These are phyloP conservation scores for Sporobolomyces pararoseus DNA, from an alignment of 768 basidiomycete species.

Conservation along the genomic window DNA sequence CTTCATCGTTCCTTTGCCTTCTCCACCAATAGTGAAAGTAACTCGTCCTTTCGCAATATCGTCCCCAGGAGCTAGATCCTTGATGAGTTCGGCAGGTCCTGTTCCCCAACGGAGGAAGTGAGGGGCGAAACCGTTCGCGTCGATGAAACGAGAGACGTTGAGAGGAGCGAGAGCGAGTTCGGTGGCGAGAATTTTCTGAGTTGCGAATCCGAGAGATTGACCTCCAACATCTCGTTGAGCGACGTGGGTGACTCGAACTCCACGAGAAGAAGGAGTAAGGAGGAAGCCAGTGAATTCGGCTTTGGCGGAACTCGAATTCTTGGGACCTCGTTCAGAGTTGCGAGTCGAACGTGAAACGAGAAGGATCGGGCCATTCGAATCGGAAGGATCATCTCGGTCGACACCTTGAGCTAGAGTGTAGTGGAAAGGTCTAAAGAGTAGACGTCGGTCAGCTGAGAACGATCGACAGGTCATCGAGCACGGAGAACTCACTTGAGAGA, in stretches of 20 bases:
- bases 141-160: slow-evolving; percentile 29
- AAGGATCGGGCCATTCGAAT: slow-evolving; percentile 26
- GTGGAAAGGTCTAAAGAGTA: slow-evolving; percentile 2
- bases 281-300: slow-evolving; percentile 22
- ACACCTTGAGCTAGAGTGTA: slow-evolving; percentile 21
- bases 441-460: not conserved
- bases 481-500: slow-evolving; percentile 15
- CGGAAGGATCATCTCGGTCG: slow-evolving; percentile 29
- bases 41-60: slow-evolving; percentile 9
- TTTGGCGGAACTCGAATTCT: slow-evolving; percentile 4
- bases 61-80: slow-evolving; percentile 8
- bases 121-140: slow-evolving; percentile 31
- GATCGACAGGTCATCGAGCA: not conserved
- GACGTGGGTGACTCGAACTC: slow-evolving; percentile 21
- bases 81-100: slow-evolving; percentile 22
- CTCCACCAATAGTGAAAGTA: slow-evolving; percentile 22
- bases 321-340: slow-evolving; percentile 7
- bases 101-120: slow-evolving; percentile 30
- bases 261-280: not conserved
- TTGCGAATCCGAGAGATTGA: slow-evolving; percentile 7
- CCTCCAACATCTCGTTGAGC: slow-evolving; percentile 1
- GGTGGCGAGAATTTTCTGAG: slow-evolving; percentile 32
- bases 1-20: slow-evolving; percentile 31
- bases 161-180: slow-evolving; percentile 28
- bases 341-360: slow-evolving; percentile 25